Percentiles rank a stretch among this genome's conserved stretches.
These are phyloP conservation scores for Pythium dissotocum DNA, from an alignment of 352 stramenopile species.

Conservation along the genomic window DNA sequence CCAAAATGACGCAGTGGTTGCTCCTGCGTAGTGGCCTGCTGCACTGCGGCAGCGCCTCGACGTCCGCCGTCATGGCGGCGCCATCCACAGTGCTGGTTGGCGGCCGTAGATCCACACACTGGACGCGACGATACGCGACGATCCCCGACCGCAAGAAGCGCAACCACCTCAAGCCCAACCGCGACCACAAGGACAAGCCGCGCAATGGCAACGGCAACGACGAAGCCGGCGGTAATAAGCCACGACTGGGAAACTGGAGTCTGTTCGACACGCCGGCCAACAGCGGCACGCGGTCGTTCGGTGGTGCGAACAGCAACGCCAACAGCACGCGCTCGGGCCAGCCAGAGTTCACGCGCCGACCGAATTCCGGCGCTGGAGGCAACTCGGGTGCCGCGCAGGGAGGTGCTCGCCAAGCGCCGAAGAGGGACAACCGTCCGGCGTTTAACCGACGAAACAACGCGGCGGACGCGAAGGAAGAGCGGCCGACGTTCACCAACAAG, in stretches of 20 bases:
- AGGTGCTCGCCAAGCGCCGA: conserved; percentile 14
- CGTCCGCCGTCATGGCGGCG: neutral
- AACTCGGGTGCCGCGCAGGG: neutral
- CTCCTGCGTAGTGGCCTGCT: conserved; percentile 25
- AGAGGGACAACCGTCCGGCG: conserved; percentile 28
- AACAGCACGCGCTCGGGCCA: neutral
- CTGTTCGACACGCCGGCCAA: conserved; percentile 27
- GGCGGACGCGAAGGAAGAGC: conserved; percentile 29
- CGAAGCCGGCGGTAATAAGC: conserved; percentile 8
- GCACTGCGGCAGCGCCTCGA: conserved; percentile 3
- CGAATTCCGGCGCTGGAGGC: neutral
- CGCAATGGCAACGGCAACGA: conserved; percentile 1
- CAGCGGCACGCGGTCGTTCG: neutral
- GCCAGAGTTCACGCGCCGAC: neutral
- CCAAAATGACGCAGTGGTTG: conserved; percentile 32
- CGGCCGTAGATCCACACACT: conserved; percentile 2
- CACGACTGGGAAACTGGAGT: conserved; percentile 32
- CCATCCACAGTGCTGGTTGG: neutral
- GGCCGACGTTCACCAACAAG: conserved; percentile 75
- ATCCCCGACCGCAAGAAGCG: conserved; percentile 49
- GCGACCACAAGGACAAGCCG: conserved; percentile 36
- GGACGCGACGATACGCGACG: conserved; percentile 39
- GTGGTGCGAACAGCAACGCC: conserved; percentile 8
- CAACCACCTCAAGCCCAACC: conserved; percentile 55
- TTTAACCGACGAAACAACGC: conserved; percentile 8